Evolutionary conservation across 148 eudicot genomes (phyloP).

Genomic region (Fagopyrum homotropicum): DNA sequence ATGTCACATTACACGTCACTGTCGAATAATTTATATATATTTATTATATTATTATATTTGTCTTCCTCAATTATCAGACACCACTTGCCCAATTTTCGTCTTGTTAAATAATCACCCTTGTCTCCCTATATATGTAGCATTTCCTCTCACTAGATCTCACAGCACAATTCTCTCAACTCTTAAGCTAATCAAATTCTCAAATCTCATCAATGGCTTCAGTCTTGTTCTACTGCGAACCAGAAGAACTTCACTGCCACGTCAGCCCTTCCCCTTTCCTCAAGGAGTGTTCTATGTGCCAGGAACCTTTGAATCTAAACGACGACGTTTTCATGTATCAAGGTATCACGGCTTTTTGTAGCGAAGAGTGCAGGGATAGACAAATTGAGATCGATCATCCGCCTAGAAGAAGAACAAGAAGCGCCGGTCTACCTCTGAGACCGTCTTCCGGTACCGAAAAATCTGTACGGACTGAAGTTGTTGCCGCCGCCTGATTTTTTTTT

Average conservation of each 20-base stretch:
- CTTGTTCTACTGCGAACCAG: slow-evolving; percentile 1
- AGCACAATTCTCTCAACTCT: neutral
- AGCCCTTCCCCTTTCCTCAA: neutral
- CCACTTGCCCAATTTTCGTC: neutral
- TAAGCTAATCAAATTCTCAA: neutral
- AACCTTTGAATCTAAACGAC: neutral
- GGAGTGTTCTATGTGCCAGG: neutral
- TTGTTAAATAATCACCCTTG: neutral
- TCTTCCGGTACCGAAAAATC: neutral
- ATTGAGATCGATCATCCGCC: neutral
- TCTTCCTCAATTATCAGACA: neutral
- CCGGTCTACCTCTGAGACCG: neutral
- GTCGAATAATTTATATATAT: too few species aligned
- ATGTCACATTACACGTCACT: too few species aligned
- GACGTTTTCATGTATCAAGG: slow-evolving; percentile 11
- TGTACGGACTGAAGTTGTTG: neutral
- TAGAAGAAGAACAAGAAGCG: neutral
- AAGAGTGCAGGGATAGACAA: neutral
- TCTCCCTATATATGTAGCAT: neutral
- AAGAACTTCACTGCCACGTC: neutral
- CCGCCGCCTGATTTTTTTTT: neutral
- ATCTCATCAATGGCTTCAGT: slow-evolving; percentile 8
- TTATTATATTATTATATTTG: too few species aligned
- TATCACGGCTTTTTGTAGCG: neutral
- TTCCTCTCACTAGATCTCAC: neutral